A percentile compares a stretch with the other conserved stretches of the same genome.
Evolutionary conservation across 345 rosid genomes (phyloP).

Genomic region (Gossypium bickii): DNA sequence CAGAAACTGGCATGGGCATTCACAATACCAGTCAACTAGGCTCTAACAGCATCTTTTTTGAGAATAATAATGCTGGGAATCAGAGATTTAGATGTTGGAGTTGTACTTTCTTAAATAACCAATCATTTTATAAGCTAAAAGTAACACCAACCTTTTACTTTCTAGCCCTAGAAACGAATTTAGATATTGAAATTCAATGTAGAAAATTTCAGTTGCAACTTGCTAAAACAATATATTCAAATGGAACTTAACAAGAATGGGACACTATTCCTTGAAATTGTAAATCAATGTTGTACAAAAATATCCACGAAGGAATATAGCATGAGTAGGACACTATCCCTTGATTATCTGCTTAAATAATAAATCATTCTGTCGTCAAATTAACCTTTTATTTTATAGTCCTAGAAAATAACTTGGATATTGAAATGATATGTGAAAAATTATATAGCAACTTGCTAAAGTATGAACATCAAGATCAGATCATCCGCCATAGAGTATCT

Average conservation of each 20-base stretch:
- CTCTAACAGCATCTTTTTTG: background rate
- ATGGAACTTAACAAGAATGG: background rate
- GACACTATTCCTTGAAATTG: background rate
- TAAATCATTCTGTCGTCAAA: background rate
- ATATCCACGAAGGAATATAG: background rate
- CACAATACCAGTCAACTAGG: background rate
- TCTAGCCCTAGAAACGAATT: background rate
- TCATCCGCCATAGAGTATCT: background rate
- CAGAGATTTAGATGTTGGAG: background rate
- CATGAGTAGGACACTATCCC: background rate
- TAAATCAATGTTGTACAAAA: background rate
- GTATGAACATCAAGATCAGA: background rate
- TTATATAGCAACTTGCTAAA: background rate
- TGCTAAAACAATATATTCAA: background rate
- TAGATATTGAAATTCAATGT: background rate
- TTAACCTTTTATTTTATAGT: background rate
- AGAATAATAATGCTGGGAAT: background rate
- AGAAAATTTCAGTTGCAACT: background rate
- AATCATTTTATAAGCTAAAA: background rate
- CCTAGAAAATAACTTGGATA: background rate
- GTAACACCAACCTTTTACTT: constrained; percentile 2
- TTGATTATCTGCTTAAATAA: background rate
- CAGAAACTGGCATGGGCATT: background rate
- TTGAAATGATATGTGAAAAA: background rate
- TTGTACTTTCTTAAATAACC: background rate